A percentile compares a stretch with the other conserved stretches of the same genome.
These are phyloP conservation scores for Fomes fomentarius DNA, from an alignment of 1,284 basidiomycete species.

Conservation along the genomic window DNA sequence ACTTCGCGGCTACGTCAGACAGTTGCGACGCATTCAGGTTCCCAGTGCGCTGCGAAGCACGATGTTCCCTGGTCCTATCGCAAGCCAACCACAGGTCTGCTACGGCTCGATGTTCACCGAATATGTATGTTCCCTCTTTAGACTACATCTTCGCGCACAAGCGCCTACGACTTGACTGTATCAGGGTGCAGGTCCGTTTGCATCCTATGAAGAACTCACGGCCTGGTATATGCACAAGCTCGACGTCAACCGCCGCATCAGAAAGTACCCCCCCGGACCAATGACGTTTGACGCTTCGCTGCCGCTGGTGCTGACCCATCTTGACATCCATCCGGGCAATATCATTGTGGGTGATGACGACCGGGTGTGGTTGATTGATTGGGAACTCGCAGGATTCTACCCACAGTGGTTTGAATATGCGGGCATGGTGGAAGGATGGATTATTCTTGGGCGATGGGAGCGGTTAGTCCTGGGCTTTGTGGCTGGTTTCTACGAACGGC, in stretches of 20 bases:
- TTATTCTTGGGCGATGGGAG: constrained; percentile 8
- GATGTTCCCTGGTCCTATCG: constrained; percentile 16
- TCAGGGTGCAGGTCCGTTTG: constrained; percentile 18
- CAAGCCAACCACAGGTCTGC: constrained; percentile 5
- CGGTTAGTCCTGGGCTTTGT: constrained; percentile 6
- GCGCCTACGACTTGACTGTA: neutral
- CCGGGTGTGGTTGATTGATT: constrained; percentile 36
- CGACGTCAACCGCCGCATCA: constrained; percentile 4
- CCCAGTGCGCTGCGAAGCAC: constrained; percentile 1
- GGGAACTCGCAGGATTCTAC: constrained; percentile 33
- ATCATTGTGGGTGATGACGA: constrained; percentile 31
- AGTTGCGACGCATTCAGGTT: constrained; percentile 21
- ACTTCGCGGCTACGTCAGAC: constrained; percentile 34
- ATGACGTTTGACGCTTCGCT: constrained; percentile 26
- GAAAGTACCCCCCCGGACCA: neutral
- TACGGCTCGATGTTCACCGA: constrained; percentile 1
- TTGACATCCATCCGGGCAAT: constrained; percentile 31
- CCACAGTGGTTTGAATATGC: constrained; percentile 35
- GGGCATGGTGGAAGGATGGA: constrained; percentile 6
- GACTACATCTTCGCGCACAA: too few relatives aligned
- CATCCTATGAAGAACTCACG: constrained; percentile 15
- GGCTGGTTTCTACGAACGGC: constrained; percentile 16
- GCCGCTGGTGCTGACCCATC: constrained; percentile 35
- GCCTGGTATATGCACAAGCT: constrained; percentile 15
- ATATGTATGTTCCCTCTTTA: neutral